Percentiles rank a stretch among this genome's conserved stretches.
These are phyloP conservation scores for Xylaria sp. DNA, from an alignment of 2,329 filamentous ascomycete species.

Conservation along the genomic window DNA sequence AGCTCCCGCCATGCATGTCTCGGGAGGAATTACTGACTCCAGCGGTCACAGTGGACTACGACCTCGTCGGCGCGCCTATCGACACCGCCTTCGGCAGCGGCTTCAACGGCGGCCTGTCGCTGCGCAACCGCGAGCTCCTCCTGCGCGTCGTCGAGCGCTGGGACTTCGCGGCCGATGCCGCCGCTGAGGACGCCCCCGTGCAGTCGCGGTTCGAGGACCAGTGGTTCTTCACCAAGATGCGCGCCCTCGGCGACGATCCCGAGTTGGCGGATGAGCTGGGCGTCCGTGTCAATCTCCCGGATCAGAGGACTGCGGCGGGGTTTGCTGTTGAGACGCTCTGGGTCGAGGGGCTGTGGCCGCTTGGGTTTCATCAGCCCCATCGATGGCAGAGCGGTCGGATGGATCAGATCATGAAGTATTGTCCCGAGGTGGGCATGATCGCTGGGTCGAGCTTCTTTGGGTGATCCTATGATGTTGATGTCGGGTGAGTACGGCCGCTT, in stretches of 20 bases:
- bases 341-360: conserved; percentile 35
- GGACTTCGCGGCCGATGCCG: conserved; percentile 30
- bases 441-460: conserved; percentile 25
- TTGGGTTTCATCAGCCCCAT: conserved; percentile 39
- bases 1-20: too few relatives aligned
- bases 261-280: conserved; percentile 11
- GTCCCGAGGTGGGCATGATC: conserved; percentile 40
- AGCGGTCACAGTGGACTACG: conserved; percentile 44
- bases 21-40: too few relatives aligned
- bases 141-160: conserved; percentile 30
- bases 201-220: conserved; percentile 40
- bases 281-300: conserved; percentile 31
- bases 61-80: conserved; percentile 44
- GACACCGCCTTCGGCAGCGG: conserved; percentile 23
- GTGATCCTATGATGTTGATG: not conserved
- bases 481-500: not conserved
- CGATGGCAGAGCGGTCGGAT: conserved; percentile 34
- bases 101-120: conserved; percentile 44
- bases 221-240: conserved; percentile 37
- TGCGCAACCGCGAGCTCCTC: conserved; percentile 39
- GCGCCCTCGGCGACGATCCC: not conserved
- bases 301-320: conserved; percentile 32
- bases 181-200: conserved; percentile 23
- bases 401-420: conserved; percentile 38
- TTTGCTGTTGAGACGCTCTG: conserved; percentile 43